These are phyloP conservation scores for Ophiocordyceps polyrhachis-furcata DNA, from an alignment of 2,329 filamentous ascomycete species.

Conservation along the genomic window DNA sequence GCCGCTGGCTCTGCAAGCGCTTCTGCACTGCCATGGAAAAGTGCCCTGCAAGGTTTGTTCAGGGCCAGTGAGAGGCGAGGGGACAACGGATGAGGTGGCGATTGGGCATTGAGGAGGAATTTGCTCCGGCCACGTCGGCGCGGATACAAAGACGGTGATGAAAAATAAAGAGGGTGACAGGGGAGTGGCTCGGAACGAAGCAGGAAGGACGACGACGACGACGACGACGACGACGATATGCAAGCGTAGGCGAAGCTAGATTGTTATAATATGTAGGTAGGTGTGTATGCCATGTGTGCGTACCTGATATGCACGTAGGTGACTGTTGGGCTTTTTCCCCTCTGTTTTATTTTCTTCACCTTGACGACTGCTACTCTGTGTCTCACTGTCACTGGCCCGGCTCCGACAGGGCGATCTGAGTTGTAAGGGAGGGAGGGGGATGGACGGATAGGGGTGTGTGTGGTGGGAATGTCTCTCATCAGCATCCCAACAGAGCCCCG, in stretches of 20 bases:
- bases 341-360: neutral
- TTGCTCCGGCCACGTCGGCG: neutral
- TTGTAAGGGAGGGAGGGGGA: neutral
- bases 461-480: conserved; percentile 9
- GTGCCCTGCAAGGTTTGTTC: conserved; percentile 11
- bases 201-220: neutral
- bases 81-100: conserved; percentile 7
- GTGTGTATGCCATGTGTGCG: neutral
- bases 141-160: neutral
- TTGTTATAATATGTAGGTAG: too few species aligned
- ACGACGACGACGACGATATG: neutral
- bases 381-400: conserved; percentile 17
- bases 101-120: conserved; percentile 15
- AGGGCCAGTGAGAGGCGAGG: conserved; percentile 12
- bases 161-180: neutral
- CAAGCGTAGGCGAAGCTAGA: neutral
- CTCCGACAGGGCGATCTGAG: conserved; percentile 17
- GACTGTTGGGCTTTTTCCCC: neutral
- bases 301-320: neutral
- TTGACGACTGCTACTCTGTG: conserved; percentile 6
- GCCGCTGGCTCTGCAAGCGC: conserved; percentile 5
- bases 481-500: neutral
- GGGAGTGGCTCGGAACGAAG: neutral
- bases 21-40: conserved; percentile 23
- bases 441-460: conserved; percentile 1